phyloP scores from a whole-genome alignment of 768 basidiomycete species.

The Lentinula edodes region DNA sequence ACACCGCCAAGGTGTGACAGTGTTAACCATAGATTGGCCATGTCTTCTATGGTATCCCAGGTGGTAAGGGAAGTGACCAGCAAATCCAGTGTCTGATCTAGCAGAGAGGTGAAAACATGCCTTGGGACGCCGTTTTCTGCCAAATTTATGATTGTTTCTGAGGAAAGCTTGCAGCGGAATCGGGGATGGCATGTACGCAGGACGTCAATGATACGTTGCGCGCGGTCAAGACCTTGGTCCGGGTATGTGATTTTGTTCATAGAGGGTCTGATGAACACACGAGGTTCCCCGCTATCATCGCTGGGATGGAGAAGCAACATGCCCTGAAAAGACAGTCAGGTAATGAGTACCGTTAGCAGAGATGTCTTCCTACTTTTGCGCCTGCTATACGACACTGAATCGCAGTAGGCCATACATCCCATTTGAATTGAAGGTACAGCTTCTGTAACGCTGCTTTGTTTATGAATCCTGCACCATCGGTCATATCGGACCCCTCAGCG shows the following conservation, averaged over 20 bases:
- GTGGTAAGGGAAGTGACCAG: constrained; percentile 33
- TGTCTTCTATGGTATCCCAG: constrained; percentile 39
- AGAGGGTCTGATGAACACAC: constrained; percentile 26
- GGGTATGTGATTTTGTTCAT: constrained; percentile 32
- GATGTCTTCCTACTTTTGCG: constrained; percentile 23
- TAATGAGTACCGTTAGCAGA: background rate
- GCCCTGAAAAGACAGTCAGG: constrained; percentile 11
- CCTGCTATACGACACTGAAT: constrained; percentile 33
- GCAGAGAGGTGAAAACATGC: constrained; percentile 30
- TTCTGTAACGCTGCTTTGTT: constrained; percentile 24
- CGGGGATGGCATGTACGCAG: constrained; percentile 45
- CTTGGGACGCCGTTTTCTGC: constrained; percentile 56
- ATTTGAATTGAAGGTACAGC: constrained; percentile 22
- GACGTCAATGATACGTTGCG: constrained; percentile 46
- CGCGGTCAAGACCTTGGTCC: constrained; percentile 20
- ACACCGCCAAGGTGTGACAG: constrained; percentile 37
- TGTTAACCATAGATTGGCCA: constrained; percentile 35
- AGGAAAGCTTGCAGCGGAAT: constrained; percentile 40
- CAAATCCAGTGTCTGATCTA: constrained; percentile 27
- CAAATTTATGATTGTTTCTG: constrained; percentile 59
- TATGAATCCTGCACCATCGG: constrained; percentile 34
- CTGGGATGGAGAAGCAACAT: constrained; percentile 24
- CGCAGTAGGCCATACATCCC: constrained; percentile 29
- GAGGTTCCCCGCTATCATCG: constrained; percentile 18
- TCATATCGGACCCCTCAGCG: constrained; percentile 28